Evolutionary conservation across 2,329 filamentous ascomycete species (phyloP), one percentile per base, ranked within the genome.

Genomic region (Fusarium buxicola): DNA sequence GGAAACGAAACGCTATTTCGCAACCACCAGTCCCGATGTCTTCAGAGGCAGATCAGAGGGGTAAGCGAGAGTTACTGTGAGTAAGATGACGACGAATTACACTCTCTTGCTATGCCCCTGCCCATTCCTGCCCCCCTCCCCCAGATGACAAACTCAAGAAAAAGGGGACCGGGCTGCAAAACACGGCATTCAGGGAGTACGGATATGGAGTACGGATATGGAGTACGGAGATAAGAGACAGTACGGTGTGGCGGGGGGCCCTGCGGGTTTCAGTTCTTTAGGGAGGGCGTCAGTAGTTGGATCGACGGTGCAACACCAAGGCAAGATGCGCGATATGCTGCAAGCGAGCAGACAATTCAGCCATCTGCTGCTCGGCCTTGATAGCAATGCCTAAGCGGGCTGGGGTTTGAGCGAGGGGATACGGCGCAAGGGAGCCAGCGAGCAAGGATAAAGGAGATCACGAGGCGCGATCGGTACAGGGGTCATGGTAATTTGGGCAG

Each of bases 391-490:
- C 54, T 48, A 47, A 47, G 16, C 50, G n/a, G 27, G 25, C 27
- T 27, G 36, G 32, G 38, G 40, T 49, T 35, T 21, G 15, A 48
- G 40, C n/a, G 51, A 30, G 35, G 45, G 30, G 32, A 58, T 46
- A 49, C 43, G 43, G 53, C 46, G 65, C 63, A 60, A 69, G 65
- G 65, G 65, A 66, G 60, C 35, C 44, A 36, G 18, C 38, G 45
- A 24, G 46, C 65, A 70, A 60, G 69, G 69, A 59, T 71, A 43
- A 36, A 35, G 52, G 38, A 58, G 59, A 71, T 71, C 69, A 71
- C 69, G 65, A 61, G 69, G 69, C 55, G 54, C 54, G 65, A 67
- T 70, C 63, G 46, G 25, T 39, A 53, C 65, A 70, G 63, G 67
- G 67, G 45, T 66, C 9, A 39, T 41, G 38, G 46, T 65, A 65